Base-by-base conservation (phyloP, 768 basidiomycete species). In the Leccinum disarticulatum region DNA sequence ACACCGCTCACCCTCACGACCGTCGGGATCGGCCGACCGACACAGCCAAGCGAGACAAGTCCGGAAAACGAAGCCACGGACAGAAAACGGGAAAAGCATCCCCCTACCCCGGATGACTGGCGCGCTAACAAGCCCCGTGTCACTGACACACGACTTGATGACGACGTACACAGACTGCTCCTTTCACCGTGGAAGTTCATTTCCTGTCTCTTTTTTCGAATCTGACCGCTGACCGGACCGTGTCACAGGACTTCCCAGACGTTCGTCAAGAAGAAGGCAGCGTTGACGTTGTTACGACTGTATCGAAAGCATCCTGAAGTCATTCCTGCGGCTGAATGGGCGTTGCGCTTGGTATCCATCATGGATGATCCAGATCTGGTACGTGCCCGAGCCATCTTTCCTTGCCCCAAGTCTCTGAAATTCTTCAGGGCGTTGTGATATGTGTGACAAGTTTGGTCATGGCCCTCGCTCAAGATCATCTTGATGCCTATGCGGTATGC, bases 221-320 rank as follows among this genome's bases (percentile, higher is more conserved):
- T 56, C 64, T 71, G 54, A 15, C 9, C 36, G 31, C 59, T 67
- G 8, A 71, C 54, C 27, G 6, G 10, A 71, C 54, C 31, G 10
- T 52, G 25, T 57, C 49, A 13, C 62, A 98, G 96, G 48, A 98
- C 95, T 19, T 98, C 96, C 1, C 87, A 89, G 65, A 91, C 80
- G 51, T 98, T 99, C 66, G 97, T 98, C 56, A 95, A 95, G 80
- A 99, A 99, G 79, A 99, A 99, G 74, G 96, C 97, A 2, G 97
- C 97, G 1, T 76, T 99, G 59, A 98, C 97, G 0, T 74, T 98
- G 30, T 81, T 99, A 30, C 83, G 97, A 54, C 77, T 99, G 38
- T 98, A 98, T 69, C 87, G 97, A 58, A 99, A 99, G 72, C 94
- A 97, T 69, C 93, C 95, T 3, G 90, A 91, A 60, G 93, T 97